Conservation (phyloP, 768 basidiomycete genomes). For the Lactifluus piperatus region DNA sequence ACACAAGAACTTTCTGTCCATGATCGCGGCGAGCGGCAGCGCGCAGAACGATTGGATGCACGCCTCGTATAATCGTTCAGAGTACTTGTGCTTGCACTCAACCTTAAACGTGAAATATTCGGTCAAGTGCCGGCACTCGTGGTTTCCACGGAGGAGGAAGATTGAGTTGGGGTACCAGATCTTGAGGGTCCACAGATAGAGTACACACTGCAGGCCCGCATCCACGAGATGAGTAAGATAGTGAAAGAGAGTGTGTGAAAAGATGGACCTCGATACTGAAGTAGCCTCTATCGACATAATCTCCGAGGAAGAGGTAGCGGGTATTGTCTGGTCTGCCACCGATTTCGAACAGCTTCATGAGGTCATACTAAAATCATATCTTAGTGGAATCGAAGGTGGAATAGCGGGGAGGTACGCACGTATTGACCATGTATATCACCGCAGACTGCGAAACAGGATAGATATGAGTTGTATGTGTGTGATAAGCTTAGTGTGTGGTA, state of each 20-base stretch:
- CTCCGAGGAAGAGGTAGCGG: constrained; percentile 64
- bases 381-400: constrained; percentile 5
- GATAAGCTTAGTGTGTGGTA: constrained; percentile 38
- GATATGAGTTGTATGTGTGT: constrained; percentile 2
- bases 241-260: too few species aligned
- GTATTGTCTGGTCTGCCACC: constrained; percentile 69
- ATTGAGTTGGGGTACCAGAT: constrained; percentile 99
- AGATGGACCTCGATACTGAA: constrained; percentile 57
- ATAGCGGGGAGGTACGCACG: constrained; percentile 41
- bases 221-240: too few species aligned
- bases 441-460: constrained; percentile 40
- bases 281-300: constrained; percentile 71
- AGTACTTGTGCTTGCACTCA: constrained; percentile 99
- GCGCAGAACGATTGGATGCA: constrained; percentile 98
- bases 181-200: constrained; percentile 97
- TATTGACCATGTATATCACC: constrained; percentile 99
- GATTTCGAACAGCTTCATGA: constrained; percentile 75
- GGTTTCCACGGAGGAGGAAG: constrained; percentile 94
- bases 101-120: constrained; percentile 99
- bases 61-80: constrained; percentile 91
- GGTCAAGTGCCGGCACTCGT: constrained; percentile 97
- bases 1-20: constrained; percentile 99
- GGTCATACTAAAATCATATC: constrained; percentile 45
- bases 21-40: constrained; percentile 89
- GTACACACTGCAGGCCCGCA: constrained; percentile 60